Conservation (phyloP, 805 yeast species). For the Sungouiozyma ichnusensis region DNA sequence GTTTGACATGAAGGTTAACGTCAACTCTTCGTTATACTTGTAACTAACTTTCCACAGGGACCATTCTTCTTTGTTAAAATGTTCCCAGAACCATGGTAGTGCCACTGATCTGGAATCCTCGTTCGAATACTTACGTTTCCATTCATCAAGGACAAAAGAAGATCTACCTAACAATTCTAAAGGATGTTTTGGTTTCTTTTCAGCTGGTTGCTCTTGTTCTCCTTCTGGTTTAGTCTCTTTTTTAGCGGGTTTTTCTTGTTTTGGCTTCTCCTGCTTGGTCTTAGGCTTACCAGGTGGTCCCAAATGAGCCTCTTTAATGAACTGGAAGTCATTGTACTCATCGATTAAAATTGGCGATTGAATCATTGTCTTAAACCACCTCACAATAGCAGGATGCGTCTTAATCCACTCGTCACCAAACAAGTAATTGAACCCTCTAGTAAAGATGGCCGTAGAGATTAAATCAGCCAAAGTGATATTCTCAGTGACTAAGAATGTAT, state of each 20-base stretch:
- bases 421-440: conserved; percentile 46
- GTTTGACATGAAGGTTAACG: conserved; percentile 95
- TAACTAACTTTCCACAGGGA: conserved; percentile 90
- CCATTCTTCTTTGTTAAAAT: conserved; percentile 87
- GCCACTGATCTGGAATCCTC: conserved; percentile 92
- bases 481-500: conserved; percentile 68
- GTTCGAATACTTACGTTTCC: conserved; percentile 95
- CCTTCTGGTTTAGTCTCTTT: conserved; percentile 7
- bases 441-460: conserved; percentile 37
- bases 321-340: conserved; percentile 41
- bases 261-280: conserved; percentile 30
- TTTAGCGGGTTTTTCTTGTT: conserved; percentile 22
- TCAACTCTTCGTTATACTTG: conserved; percentile 97
- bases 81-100: conserved; percentile 97
- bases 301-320: conserved; percentile 49
- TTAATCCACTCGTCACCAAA: conserved; percentile 60
- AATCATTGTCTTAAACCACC: conserved; percentile 59
- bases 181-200: conserved; percentile 85
- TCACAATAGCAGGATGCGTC: conserved; percentile 47
- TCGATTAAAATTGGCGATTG: conserved; percentile 37
- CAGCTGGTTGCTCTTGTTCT: conserved; percentile 27
- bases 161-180: conserved; percentile 72
- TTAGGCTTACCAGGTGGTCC: conserved; percentile 43
- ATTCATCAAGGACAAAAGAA: conserved; percentile 66
- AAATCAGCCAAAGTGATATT: conserved; percentile 56